Base-by-base conservation (phyloP, 2,329 filamentous ascomycete genomes). In the Aulographum hederae region DNA sequence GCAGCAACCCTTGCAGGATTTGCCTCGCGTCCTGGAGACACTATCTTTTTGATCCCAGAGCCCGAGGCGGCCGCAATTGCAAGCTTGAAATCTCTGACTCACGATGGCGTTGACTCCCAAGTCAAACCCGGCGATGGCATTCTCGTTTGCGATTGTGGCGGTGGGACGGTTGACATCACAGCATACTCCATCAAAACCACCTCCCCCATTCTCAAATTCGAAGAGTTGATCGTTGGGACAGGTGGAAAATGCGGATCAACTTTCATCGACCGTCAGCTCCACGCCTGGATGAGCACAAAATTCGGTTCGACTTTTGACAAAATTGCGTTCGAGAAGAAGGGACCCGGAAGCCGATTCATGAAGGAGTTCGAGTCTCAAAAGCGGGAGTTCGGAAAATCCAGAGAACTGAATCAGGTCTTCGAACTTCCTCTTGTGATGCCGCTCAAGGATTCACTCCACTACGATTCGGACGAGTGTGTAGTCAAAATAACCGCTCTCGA, bases 341-440 rank as follows among this genome's bases (percentile, higher is more conserved):
- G 45, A 1, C 40, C 46, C 1, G 48, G 49, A 10, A 51, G 46
- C 26, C 18, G 35, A 5, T 50, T 54, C 26, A 55, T 54, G 51
- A 42, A 43, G 13, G 36, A 40, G 3, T 55, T 53, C 25, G 51
- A 56, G 28, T 27, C 35, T 0, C 15, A 41, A 26, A 56, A 55
- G 28, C 35, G 38, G 6, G 38, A 45, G 18, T 56, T 53, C 33
- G 43, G 34, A 12, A 4, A n/a, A 2, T 17, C 14, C 3, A 13
- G 18, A 2, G 16, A 21, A 11, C 18, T 17, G 1, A 23, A 37
- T 8, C 12, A 19, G 5, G 18, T 19, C 3, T 27, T 32, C 16
- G 10, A 26, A 6, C 26, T 38, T n/a, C 26, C 33, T 2, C 17
- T 40, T 2, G 34, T 34, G 4, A 26, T 33, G n/a, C 5, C 29